phyloP scores from a whole-genome alignment of 2,329 filamentous ascomycete genomes.

The Claviceps fusiformis region DNA sequence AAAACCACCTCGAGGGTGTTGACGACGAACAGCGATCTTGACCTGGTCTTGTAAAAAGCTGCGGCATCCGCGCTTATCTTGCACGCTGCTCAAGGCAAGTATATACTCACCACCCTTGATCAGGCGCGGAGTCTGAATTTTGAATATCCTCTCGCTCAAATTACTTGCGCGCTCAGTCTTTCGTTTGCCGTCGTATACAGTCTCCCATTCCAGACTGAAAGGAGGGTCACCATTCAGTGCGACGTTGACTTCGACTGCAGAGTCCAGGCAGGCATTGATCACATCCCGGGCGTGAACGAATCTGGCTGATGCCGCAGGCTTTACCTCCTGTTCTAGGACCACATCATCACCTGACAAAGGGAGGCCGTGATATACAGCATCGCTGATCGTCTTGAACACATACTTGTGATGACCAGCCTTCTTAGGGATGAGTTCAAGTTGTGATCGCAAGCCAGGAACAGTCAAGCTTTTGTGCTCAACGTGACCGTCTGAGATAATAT shows the following conservation, averaged over 20 bases:
- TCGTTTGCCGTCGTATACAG: constrained; percentile 79
- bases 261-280: constrained; percentile 68
- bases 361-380: constrained; percentile 63
- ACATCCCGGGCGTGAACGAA: constrained; percentile 40
- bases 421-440: constrained; percentile 70
- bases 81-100: constrained; percentile 70
- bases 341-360: constrained; percentile 47
- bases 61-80: constrained; percentile 76
- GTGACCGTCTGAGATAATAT: constrained; percentile 49
- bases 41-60: constrained; percentile 73
- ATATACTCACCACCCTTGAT: constrained; percentile 80
- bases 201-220: constrained; percentile 82
- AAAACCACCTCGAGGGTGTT: constrained; percentile 77
- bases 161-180: constrained; percentile 51
- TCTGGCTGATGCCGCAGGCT: constrained; percentile 76
- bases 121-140: constrained; percentile 62
- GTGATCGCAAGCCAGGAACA: constrained; percentile 62
- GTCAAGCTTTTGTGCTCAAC: constrained; percentile 39
- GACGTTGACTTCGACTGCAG: constrained; percentile 62
- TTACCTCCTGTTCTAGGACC: constrained; percentile 75
- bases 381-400: constrained; percentile 66
- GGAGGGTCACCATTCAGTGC: constrained; percentile 69
- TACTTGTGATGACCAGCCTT: constrained; percentile 80
- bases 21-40: constrained; percentile 75
- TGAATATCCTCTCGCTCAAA: constrained; percentile 50